Base-by-base conservation (phyloP, 2,329 filamentous ascomycete genomes). In the Penicillium sp. region DNA sequence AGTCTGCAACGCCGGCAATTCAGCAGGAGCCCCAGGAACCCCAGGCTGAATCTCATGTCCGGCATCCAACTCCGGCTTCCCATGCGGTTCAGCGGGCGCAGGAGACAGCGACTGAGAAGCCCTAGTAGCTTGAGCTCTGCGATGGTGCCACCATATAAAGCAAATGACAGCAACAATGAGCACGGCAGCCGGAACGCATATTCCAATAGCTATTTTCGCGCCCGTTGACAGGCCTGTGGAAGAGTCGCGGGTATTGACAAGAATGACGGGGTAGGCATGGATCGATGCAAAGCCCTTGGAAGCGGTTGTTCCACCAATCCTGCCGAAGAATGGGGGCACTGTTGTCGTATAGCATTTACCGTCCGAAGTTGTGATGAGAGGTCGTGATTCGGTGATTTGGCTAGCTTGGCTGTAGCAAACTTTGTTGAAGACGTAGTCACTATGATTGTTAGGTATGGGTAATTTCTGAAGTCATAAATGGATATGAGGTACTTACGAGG, bases 151-250 rank as follows among this genome's bases (percentile, higher is more conserved):
- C 39, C 47, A 43, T 9, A 54, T 55, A 52, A 61, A 63, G 12
- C 53, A 23, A 6, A 60, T 24, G 1, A 20, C 55, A n/a, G 56
- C 45, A 8, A 46, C 24, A 12, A 53, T 39, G 24, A 64, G 41
- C 15, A 55, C 50, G 3, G 40, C 52, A 40, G 60, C 43, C 2
- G 53, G 60, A 18, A 55, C 42, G 24, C 58, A 62, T 13, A 65
- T 49, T 1, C 58, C 63, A 27, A 66, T 63, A 3, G 60, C 64
- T 27, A 55, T 59, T 42, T 65, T 66, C 0, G 61, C 61, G 2
- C 63, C 64, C 8, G 56, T 63, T 1, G 64, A 61, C 7, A 66
- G 39, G 6, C 60, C 55, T 7, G 46, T 31, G n/a, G 29, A 10
- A 28, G 27, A 28, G 27, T 9, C 27, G n/a, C 20, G 15, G 2